Conservation (phyloP, 2,329 filamentous ascomycete genomes). For the Cladosporium phlei region DNA sequence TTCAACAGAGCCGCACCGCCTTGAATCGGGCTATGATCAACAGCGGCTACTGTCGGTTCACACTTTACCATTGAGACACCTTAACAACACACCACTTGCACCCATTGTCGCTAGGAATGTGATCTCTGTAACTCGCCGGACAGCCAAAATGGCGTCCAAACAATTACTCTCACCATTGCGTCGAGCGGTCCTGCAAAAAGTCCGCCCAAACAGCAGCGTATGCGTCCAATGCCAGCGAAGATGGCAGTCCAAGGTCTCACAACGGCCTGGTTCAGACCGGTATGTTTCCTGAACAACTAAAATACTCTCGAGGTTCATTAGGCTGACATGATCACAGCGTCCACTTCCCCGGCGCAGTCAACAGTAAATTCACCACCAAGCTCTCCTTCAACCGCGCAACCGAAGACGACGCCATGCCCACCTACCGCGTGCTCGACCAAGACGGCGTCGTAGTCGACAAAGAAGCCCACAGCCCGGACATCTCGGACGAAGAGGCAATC, state of each 20-base stretch:
- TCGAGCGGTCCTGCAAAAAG: neutral
- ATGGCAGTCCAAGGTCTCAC: conserved; percentile 52
- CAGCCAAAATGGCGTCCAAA: conserved; percentile 12
- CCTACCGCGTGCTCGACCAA: conserved; percentile 87
- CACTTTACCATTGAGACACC: neutral
- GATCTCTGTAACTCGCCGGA: neutral
- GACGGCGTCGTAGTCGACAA: conserved; percentile 78
- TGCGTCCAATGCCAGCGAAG: conserved; percentile 29
- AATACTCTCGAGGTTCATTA: no score
- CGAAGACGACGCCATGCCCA: conserved; percentile 71
- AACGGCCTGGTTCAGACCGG: conserved; percentile 56
- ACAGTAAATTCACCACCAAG: conserved; percentile 81
- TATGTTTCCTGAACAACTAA: no score
- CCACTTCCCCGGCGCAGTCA: conserved; percentile 86
- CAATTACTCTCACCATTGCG: conserved; percentile 2
- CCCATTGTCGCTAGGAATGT: conserved; percentile 5
- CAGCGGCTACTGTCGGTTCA: conserved; percentile 6
- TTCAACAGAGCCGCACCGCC: conserved; percentile 1
- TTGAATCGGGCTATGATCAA: neutral
- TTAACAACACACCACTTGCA: conserved; percentile 1
- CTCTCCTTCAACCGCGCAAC: conserved; percentile 74
- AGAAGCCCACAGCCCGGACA: conserved; percentile 59
- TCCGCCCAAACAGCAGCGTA: neutral
- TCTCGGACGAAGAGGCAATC: conserved; percentile 58
- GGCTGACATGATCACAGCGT: conserved; percentile 38